Percentiles rank a stretch among this genome's conserved stretches.
Evolutionary conservation across 495 filamentous ascomycete genomes (phyloP).

Genomic region (Poronia punctata): DNA sequence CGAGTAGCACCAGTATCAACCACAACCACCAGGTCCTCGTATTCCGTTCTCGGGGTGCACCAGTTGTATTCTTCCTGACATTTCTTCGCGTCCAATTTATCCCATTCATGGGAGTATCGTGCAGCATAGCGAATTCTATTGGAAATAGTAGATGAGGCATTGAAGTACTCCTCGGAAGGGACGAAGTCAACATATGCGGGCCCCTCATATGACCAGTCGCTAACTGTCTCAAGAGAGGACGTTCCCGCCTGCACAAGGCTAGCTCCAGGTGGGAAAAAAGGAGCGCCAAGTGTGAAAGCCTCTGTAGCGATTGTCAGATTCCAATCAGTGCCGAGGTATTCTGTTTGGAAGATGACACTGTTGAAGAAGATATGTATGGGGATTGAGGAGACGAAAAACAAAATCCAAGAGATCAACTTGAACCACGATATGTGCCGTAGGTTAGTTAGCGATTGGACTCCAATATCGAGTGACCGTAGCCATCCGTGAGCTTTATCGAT

Average conservation of each 20-base stretch:
- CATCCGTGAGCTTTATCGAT: constrained; percentile 5
- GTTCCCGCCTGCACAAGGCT: constrained; percentile 7
- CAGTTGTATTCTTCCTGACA: constrained; percentile 8
- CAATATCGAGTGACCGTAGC: constrained; percentile 14
- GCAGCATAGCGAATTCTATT: constrained; percentile 6
- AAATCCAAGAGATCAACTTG: constrained; percentile 2
- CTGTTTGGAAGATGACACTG: constrained; percentile 11
- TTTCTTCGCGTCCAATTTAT: neutral
- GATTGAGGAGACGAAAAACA: constrained; percentile 6
- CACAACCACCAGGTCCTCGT: constrained; percentile 10
- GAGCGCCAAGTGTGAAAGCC: constrained; percentile 3
- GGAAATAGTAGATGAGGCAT: neutral
- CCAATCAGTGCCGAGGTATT: constrained; percentile 9
- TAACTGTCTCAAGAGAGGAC: too few relatives aligned
- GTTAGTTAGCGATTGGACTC: constrained; percentile 10
- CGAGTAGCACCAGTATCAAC: constrained; percentile 6
- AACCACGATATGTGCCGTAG: constrained; percentile 1
- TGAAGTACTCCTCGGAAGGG: constrained; percentile 1
- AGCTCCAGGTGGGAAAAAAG: constrained; percentile 12
- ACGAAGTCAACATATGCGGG: constrained; percentile 3
- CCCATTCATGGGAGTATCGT: neutral
- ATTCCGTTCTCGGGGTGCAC: constrained; percentile 8
- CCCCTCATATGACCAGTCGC: too few relatives aligned
- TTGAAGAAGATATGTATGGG: constrained; percentile 15
- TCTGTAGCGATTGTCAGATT: constrained; percentile 7